Evolutionary conservation across 495 filamentous ascomycete species (phyloP).

Genomic region (Darksidea phi): DNA sequence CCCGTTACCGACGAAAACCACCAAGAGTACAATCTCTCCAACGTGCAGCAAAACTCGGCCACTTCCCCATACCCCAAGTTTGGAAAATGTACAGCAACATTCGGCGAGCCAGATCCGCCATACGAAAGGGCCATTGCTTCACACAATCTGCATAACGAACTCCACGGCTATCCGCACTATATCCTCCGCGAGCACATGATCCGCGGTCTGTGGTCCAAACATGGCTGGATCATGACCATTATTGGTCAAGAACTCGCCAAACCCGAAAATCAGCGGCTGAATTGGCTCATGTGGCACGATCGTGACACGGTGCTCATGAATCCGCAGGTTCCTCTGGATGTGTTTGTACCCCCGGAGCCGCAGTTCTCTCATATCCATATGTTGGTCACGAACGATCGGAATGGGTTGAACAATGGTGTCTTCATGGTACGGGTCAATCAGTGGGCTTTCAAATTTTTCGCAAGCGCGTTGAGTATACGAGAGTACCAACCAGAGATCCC

Average conservation of each 20-base stretch:
- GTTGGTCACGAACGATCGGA: constrained; percentile 52
- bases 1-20: background rate
- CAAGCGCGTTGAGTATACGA: constrained; percentile 48
- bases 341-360: constrained; percentile 52
- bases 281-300: constrained; percentile 50
- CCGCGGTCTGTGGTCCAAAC: constrained; percentile 50
- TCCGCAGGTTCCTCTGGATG: constrained; percentile 51
- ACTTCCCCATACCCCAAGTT: constrained; percentile 19
- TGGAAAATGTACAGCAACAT: constrained; percentile 41
- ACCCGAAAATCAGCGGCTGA: constrained; percentile 48
- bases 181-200: constrained; percentile 39
- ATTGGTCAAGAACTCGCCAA: constrained; percentile 53
- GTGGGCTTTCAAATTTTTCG: constrained; percentile 53
- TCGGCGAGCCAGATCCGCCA: constrained; percentile 34
- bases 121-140: constrained; percentile 42
- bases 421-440: constrained; percentile 52
- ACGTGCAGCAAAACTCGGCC: background rate
- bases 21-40: background rate
- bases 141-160: constrained; percentile 39
- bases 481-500: constrained; percentile 45
- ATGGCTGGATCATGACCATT: constrained; percentile 50
- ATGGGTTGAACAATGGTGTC: constrained; percentile 58
- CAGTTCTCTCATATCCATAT: constrained; percentile 48
- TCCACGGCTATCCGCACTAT: constrained; percentile 41
- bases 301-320: constrained; percentile 55